Evolutionary conservation across 2,329 filamentous ascomycete species (phyloP).

Genomic region (Cladophialophora psammophila): DNA sequence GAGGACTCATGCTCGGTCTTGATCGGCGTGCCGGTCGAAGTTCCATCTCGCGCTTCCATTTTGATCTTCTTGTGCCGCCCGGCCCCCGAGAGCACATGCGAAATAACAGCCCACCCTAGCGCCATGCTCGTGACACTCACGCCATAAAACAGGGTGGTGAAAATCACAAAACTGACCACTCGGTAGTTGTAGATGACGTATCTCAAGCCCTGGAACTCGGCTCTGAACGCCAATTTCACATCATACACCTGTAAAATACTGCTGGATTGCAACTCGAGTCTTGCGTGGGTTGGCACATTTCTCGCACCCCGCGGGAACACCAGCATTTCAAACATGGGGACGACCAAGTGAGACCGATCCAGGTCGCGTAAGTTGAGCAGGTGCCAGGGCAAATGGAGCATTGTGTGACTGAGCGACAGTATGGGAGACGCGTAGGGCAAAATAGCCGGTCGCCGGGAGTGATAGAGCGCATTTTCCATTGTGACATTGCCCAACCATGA

Average conservation of each 20-base stretch:
- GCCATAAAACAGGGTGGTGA: conserved; percentile 77
- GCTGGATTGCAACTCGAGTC: conserved; percentile 72
- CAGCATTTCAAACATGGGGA: conserved; percentile 77
- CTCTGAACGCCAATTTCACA: conserved; percentile 72
- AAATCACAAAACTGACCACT: conserved; percentile 70
- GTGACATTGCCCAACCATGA: conserved; percentile 43
- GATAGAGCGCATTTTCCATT: conserved; percentile 59
- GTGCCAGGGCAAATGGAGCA: conserved; percentile 37
- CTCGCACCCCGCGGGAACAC: conserved; percentile 65
- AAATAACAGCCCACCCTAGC: conserved; percentile 66
- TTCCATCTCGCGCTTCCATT: conserved; percentile 15
- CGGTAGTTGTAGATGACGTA: conserved; percentile 88
- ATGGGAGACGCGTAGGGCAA: conserved; percentile 79
- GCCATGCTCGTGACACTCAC: conserved; percentile 73
- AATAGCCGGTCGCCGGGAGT: conserved; percentile 76
- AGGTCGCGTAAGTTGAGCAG: conserved; percentile 48
- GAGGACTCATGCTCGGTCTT: conserved; percentile 32
- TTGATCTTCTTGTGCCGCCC: conserved; percentile 14
- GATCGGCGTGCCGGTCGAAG: conserved; percentile 38
- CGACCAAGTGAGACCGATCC: conserved; percentile 68
- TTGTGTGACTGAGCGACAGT: conserved; percentile 61
- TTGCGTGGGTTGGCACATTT: conserved; percentile 61
- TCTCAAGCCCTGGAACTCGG: conserved; percentile 75
- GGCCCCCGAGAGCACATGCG: conserved; percentile 46
- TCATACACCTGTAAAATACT: conserved; percentile 71